Evolutionary conservation across 2,329 filamentous ascomycete species (phyloP).

Genomic region (Fusarium torreyae): DNA sequence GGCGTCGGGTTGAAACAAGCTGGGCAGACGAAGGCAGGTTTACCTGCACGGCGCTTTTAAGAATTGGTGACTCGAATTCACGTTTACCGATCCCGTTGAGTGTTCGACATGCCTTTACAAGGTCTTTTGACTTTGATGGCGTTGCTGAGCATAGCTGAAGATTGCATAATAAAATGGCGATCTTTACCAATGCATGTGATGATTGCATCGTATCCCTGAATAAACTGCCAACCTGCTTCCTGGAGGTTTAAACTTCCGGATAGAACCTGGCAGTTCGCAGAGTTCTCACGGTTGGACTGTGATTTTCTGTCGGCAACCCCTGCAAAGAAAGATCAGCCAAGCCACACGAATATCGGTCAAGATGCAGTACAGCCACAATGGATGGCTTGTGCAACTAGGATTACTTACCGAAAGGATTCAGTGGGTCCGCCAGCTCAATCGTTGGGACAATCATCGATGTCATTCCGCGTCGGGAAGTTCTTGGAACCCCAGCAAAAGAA

Average conservation of each 20-base stretch:
- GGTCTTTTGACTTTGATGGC: slow-evolving; percentile 4
- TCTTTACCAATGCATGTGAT: slow-evolving; percentile 21
- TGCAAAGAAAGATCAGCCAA: slow-evolving; percentile 13
- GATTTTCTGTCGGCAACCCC: not conserved
- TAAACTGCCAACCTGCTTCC: not conserved
- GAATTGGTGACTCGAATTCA: slow-evolving; percentile 72
- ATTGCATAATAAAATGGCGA: slow-evolving; percentile 3
- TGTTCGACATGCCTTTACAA: slow-evolving; percentile 66
- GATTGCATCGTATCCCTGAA: not conserved
- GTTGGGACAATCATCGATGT: slow-evolving; percentile 46
- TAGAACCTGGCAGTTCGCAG: not conserved
- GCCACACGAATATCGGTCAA: slow-evolving; percentile 11
- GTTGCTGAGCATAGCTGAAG: slow-evolving; percentile 4
- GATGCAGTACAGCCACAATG: slow-evolving; percentile 5
- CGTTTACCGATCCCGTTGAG: slow-evolving; percentile 76
- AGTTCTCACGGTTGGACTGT: not conserved
- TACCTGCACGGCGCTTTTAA: slow-evolving; percentile 70
- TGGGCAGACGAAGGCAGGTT: slow-evolving; percentile 68
- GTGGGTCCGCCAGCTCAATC: slow-evolving; percentile 44
- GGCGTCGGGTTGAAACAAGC: slow-evolving; percentile 70
- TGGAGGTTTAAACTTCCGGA: not conserved
- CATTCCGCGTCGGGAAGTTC: slow-evolving; percentile 40
- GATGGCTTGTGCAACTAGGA: too few species aligned
- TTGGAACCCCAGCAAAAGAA: slow-evolving; percentile 34
- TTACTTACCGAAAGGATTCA: not conserved